A percentile compares a stretch with the other conserved stretches of the same genome.
phyloP scores from a whole-genome alignment of 345 rosid genomes.

The Trapa bicornis region DNA sequence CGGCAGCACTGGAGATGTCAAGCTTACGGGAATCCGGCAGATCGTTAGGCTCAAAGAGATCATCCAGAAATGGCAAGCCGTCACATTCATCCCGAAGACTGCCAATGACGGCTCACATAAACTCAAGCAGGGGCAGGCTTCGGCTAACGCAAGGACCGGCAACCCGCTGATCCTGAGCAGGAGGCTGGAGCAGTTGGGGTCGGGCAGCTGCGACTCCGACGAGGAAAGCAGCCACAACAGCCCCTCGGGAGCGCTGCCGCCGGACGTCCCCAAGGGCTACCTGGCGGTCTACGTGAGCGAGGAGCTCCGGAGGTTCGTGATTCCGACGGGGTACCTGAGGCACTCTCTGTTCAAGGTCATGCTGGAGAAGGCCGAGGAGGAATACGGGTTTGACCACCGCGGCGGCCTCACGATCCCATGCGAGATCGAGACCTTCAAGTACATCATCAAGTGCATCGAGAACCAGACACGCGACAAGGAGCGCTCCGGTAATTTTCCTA shows the following conservation, averaged over 20 bases:
- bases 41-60: constrained; percentile 73
- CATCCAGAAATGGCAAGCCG: constrained; percentile 86
- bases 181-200: constrained; percentile 30
- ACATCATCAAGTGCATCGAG: constrained; percentile 74
- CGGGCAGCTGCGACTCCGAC: constrained; percentile 49
- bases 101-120: constrained; percentile 12
- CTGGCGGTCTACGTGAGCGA: constrained; percentile 83
- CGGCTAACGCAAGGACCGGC: background rate
- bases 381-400: constrained; percentile 76
- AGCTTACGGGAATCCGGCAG: constrained; percentile 68
- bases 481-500: constrained; percentile 15
- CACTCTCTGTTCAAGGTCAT: constrained; percentile 79
- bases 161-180: constrained; percentile 36
- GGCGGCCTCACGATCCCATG: constrained; percentile 87
- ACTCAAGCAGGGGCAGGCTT: background rate
- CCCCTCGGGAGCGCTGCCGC: constrained; percentile 41
- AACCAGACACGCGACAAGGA: constrained; percentile 30
- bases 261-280: constrained; percentile 82
- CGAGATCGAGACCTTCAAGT: constrained; percentile 95
- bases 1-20: constrained; percentile 20
- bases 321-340: constrained; percentile 75
- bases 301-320: constrained; percentile 87
- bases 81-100: constrained; percentile 33
- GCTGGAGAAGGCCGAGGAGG: constrained; percentile 84
- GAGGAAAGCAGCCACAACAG: constrained; percentile 60